Evolutionary conservation across 257 asterid genomes (phyloP), one percentile per base, ranked within the genome.

Genomic region (Ophiorrhiza pumila): DNA sequence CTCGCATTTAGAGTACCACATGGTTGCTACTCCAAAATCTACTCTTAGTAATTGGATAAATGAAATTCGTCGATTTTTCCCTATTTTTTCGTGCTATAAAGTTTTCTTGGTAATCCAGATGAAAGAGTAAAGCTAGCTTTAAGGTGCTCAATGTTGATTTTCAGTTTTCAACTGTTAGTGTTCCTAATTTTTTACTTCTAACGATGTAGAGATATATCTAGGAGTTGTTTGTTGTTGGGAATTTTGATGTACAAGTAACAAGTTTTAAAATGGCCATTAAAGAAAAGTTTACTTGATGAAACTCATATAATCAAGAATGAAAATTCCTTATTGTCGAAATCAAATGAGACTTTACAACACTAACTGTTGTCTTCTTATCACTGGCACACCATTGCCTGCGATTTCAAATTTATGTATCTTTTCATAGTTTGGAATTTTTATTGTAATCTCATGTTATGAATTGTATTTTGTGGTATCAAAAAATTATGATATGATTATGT

Each of bases 41-140:
- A 95, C 99, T 22, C 98, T 95, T 50, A 98, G 99, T 20, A 92
- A 95, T 78, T 95, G 99, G 99, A 95, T 95, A 98, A 95, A 95
- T 77, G 99, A 95, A 86, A 92, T 95, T 75, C 92, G 86, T 74
- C 92, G 97, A 75, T 95, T 95, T 82, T 95, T 98, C 74, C 98
- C 99, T 18, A 65, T n/a, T 85, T 59, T 65, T 95, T 71, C 97
- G 99, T 27, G 96, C 99, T 80, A 88, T 95, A 27, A 95, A 95
- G 79, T n/a, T 92, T 95, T 78, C 98, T 95, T 64, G 98, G 99
- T 63, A 95, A 95, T 80, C 99, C 97, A 7, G 99, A 95, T 32
- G 99, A 95, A 81, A 93, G 99, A 76, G 99, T 92, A 87, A 79
- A 91, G 76, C 65, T 76, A n/a, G n/a, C n/a, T 46, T 58, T 12